phyloP scores from a whole-genome alignment of 768 basidiomycete genomes.

The Xerocomellus dryophilus region DNA sequence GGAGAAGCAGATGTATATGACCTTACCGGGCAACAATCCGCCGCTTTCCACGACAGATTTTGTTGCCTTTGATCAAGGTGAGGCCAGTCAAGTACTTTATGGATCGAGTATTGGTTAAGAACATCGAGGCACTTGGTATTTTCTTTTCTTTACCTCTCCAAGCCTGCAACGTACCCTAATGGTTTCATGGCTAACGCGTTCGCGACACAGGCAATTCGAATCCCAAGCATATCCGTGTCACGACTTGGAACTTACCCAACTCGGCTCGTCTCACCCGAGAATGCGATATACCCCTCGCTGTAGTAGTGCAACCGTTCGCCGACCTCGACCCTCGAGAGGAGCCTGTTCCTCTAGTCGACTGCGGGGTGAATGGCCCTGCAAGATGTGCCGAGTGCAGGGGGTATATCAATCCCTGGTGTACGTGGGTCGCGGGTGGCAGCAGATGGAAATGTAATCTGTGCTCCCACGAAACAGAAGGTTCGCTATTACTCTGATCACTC shows the following conservation, averaged over 20 bases:
- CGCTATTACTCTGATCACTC: slow-evolving; percentile 22
- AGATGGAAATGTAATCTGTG: slow-evolving; percentile 95
- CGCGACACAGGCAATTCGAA: slow-evolving; percentile 71
- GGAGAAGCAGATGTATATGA: slow-evolving; percentile 68
- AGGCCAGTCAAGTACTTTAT: slow-evolving; percentile 4
- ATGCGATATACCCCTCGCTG: slow-evolving; percentile 80
- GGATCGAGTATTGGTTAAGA: neutral
- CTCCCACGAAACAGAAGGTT: slow-evolving; percentile 78
- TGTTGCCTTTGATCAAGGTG: slow-evolving; percentile 88
- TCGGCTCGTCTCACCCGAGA: slow-evolving; percentile 76
- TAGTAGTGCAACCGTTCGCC: slow-evolving; percentile 88
- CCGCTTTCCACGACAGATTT: slow-evolving; percentile 89
- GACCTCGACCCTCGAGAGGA: slow-evolving; percentile 77
- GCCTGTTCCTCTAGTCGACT: slow-evolving; percentile 72
- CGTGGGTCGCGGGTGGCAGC: slow-evolving; percentile 76
- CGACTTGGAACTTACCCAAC: slow-evolving; percentile 86
- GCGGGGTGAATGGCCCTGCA: slow-evolving; percentile 69
- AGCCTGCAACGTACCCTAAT: neutral
- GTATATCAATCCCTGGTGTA: slow-evolving; percentile 94
- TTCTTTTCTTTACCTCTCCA: neutral
- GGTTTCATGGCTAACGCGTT: slow-evolving; percentile 14
- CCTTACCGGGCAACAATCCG: slow-evolving; percentile 57
- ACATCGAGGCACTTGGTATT: neutral
- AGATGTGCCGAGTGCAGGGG: slow-evolving; percentile 82
- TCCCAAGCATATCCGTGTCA: slow-evolving; percentile 84